These are phyloP conservation scores for Phlebiopsis flavidoalba DNA, from an alignment of 768 basidiomycete species.

Conservation along the genomic window DNA sequence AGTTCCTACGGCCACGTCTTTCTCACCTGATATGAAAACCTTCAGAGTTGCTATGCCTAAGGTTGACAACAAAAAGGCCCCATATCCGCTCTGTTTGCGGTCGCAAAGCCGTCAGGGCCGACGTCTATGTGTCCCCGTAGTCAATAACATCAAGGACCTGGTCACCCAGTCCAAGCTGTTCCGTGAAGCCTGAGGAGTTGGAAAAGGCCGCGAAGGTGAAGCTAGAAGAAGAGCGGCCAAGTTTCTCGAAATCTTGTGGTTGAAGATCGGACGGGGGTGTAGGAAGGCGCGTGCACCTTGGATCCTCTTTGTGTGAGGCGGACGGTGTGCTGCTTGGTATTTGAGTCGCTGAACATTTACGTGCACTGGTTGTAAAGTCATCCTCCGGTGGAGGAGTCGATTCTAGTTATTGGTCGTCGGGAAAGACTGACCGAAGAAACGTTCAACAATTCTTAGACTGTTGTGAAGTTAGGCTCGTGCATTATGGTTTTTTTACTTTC, in stretches of 20 bases:
- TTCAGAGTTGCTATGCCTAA: constrained; percentile 55
- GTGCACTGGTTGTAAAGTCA: constrained; percentile 5
- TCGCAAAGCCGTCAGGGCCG: constrained; percentile 89
- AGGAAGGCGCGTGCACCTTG: constrained; percentile 91
- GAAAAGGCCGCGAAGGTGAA: constrained; percentile 43
- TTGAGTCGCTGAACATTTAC: not conserved
- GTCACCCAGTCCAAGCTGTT: constrained; percentile 76
- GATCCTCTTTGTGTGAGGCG: constrained; percentile 96
- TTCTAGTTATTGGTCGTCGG: constrained; percentile 82
- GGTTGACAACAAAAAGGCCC: constrained; percentile 49
- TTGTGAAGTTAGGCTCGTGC: constrained; percentile 60
- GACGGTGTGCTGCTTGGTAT: constrained; percentile 56
- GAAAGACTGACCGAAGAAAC: constrained; percentile 84
- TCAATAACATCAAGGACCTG: constrained; percentile 83
- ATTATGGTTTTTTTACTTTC: not conserved
- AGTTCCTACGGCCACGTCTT: too few species aligned
- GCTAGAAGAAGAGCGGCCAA: constrained; percentile 32
- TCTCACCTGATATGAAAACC: not conserved
- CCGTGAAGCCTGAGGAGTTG: constrained; percentile 48
- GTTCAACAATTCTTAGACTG: constrained; percentile 82
- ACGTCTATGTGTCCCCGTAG: constrained; percentile 88
- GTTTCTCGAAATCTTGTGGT: constrained; percentile 32
- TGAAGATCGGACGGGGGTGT: constrained; percentile 92
- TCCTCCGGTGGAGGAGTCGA: too few species aligned
- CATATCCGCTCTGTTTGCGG: constrained; percentile 77